phyloP scores from a whole-genome alignment of 495 filamentous ascomycete genomes.

The Letharia columbiana region DNA sequence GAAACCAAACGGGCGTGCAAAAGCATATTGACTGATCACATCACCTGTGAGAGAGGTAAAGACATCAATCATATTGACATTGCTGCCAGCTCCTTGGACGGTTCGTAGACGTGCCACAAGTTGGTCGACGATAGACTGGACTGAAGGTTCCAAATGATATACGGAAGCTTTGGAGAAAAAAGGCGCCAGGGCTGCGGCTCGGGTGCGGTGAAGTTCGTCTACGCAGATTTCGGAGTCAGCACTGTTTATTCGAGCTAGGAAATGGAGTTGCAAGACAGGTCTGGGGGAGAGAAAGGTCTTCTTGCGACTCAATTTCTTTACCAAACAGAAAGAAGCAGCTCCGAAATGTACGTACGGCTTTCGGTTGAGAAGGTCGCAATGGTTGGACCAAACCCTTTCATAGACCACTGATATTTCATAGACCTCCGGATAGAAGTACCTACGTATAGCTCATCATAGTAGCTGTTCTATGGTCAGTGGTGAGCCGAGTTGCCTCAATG shows the following conservation, averaged over 20 bases:
- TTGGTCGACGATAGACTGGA: constrained; percentile 37
- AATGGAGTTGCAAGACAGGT: no score
- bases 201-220: constrained; percentile 38
- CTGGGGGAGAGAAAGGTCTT: no score
- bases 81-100: constrained; percentile 22
- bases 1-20: constrained; percentile 33
- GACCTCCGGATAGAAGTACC: background rate
- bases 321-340: no score
- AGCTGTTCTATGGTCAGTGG: background rate
- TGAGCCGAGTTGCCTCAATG: background rate
- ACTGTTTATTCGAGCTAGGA: no score
- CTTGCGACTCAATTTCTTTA: no score
- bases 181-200: constrained; percentile 36
- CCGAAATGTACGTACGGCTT: constrained; percentile 9
- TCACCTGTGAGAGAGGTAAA: constrained; percentile 36
- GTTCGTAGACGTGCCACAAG: constrained; percentile 33
- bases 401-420: constrained; percentile 29
- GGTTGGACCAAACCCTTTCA: constrained; percentile 25
- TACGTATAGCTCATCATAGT: background rate
- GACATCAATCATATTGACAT: constrained; percentile 32
- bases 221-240: no score
- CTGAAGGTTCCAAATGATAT: constrained; percentile 34
- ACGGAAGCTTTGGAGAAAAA: constrained; percentile 47
- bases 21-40: constrained; percentile 39
- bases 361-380: constrained; percentile 38